Base-by-base conservation (phyloP, 495 filamentous ascomycete species). In the Chaetomidium leptoderma region DNA sequence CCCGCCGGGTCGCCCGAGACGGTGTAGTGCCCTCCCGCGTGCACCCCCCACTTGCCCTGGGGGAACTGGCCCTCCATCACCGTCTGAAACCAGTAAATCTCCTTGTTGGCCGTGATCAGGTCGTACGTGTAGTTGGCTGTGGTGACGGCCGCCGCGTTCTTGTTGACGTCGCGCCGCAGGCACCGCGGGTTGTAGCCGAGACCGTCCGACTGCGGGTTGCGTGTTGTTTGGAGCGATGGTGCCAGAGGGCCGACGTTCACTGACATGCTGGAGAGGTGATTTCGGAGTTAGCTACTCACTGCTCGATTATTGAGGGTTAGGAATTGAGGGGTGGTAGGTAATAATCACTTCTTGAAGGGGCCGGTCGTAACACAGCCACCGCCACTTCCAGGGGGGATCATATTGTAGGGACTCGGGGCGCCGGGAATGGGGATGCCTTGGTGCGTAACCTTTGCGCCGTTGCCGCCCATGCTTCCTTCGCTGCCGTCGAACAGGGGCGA, bases 281-380 rank as follows among this genome's bases (percentile, higher is more conserved):
- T n/a, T n/a, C n/a, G n/a, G n/a, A n/a, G n/a, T n/a, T n/a, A n/a
- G n/a, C n/a, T n/a, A n/a, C n/a, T n/a, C n/a, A n/a, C n/a, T n/a
- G n/a, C n/a, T n/a, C n/a, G n/a, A n/a, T n/a, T n/a, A n/a, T n/a
- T n/a, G 39, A 14, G 30, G 37, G 40, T 37, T 26, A 52, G 48
- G 0, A 19, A 0, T 11, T 19, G 30, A 3, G 13, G 2, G 4
- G 6, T 1, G 17, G 1, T 13, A 16, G 21, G 3, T 45, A 6
- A 26, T 3, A 37, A 48, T 4, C 54, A 69, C 68, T 72, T 71
- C 49, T 62, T 70, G 65, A 88, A 86, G 1, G 85, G 85, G 0
- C 85, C 86, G 19, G 69, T 75, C 0, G 72, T 76, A 2, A 89
- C 77, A 61, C 85, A 90, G 6, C 86, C 86, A 21, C 86, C 86